Evolutionary conservation across 2,329 filamentous ascomycete species (phyloP), one percentile per base, ranked within the genome.

Genomic region (Trichocomaceae sp.): DNA sequence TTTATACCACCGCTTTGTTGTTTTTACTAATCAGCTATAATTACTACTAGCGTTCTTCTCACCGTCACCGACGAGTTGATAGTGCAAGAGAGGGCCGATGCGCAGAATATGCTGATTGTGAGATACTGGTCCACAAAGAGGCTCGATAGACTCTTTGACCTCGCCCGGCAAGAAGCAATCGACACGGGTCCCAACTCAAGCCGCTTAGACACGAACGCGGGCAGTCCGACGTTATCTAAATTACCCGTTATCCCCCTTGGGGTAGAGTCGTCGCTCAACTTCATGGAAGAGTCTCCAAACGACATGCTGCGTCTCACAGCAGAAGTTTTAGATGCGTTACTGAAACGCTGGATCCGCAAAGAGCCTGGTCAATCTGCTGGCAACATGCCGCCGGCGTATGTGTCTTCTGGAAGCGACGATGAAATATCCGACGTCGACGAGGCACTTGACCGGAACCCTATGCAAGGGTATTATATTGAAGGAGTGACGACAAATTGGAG

Each of bases 31-130:
- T n/a, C 19, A 13, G 2, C 41, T 29, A 17, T 47, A 26, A 1
- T 44, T 17, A 9, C 8, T 37, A 17, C 35, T 26, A 57, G 55
- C 58, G 55, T 58, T n/a, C 29, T 48, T 13, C 35, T 50, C 33
- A 59, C 53, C 31, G 57, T 19, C n/a, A 58, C 50, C 59, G 65
- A 69, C 2, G 68, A 72, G 47, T 56, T 61, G 13, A 64, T 72
- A 53, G 65, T 65, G 9, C 70, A 73, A 60, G 72, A 74, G 52
- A 69, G 72, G 52, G 69, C 67, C 2, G 72, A 74, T 53, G 66
- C 66, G 3, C 72, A 75, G 56, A 75, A 73, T 50, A 71, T 73
- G 63, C 63, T 75, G n/a, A 69, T 75, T 41, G 65, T 73, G n/a
- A 64, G 71, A 41, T 72, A 73, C 56, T 74, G 70, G 68, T 68